phyloP scores from a whole-genome alignment of 208 protist species.

The Strigomonas culicis region DNA sequence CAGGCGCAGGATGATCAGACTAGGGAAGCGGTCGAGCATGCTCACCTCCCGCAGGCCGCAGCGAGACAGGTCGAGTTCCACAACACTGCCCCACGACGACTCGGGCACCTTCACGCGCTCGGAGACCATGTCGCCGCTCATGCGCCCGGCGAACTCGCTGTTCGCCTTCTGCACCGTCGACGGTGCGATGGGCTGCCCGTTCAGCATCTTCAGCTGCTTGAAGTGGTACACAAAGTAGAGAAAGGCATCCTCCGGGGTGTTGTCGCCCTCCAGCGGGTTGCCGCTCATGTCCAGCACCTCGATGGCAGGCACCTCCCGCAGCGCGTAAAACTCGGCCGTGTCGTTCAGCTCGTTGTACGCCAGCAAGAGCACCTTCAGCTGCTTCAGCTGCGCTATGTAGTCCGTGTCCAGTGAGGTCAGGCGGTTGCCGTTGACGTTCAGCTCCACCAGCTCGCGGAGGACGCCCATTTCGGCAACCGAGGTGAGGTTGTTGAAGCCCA shows the following conservation, averaged over 20 bases:
- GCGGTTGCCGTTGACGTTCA: slow-evolving; percentile 88
- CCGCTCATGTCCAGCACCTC: slow-evolving; percentile 89
- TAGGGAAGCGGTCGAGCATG: slow-evolving; percentile 53
- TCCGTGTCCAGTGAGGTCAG: slow-evolving; percentile 48
- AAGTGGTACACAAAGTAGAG: slow-evolving; percentile 91
- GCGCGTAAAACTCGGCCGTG: slow-evolving; percentile 67
- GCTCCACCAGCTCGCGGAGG: slow-evolving; percentile 43
- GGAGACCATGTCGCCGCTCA: slow-evolving; percentile 69
- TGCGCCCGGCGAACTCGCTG: slow-evolving; percentile 70
- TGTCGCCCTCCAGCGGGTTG: slow-evolving; percentile 53
- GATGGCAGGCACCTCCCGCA: slow-evolving; percentile 75
- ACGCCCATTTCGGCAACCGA: slow-evolving; percentile 31
- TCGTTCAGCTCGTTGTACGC: slow-evolving; percentile 74
- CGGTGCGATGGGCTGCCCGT: slow-evolving; percentile 61
- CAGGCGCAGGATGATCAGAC: slow-evolving; percentile 61
- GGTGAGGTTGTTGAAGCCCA: slow-evolving; percentile 76
- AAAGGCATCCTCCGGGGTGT: slow-evolving; percentile 50
- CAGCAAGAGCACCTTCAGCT: slow-evolving; percentile 84
- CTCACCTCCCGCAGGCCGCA: slow-evolving; percentile 74
- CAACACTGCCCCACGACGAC: slow-evolving; percentile 39
- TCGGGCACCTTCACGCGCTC: slow-evolving; percentile 41
- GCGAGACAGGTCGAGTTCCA: slow-evolving; percentile 69
- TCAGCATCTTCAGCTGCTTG: slow-evolving; percentile 89
- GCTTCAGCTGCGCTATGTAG: slow-evolving; percentile 29
- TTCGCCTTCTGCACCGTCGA: slow-evolving; percentile 50